Conservation (phyloP, 2,329 filamentous ascomycete species). For the Fusarium buharicum region DNA sequence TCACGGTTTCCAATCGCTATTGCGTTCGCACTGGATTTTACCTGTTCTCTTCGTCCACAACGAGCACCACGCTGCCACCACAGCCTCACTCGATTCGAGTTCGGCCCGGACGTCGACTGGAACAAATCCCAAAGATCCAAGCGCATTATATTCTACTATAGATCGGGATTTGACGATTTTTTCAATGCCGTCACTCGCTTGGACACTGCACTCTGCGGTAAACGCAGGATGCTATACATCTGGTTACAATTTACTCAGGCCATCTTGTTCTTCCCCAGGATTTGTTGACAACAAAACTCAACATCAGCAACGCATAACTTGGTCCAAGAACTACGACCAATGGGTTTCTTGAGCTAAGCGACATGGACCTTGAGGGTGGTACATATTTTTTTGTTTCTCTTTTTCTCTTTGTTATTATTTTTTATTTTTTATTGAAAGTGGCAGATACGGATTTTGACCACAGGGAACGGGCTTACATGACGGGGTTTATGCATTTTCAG, state of each 20-base stretch:
- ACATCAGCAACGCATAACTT: conserved; percentile 2
- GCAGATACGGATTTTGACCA: conserved; percentile 36
- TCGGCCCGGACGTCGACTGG: not conserved
- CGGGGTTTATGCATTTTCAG: conserved; percentile 54
- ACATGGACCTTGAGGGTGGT: conserved; percentile 46
- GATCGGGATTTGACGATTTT: conserved; percentile 16
- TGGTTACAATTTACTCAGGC: conserved; percentile 11
- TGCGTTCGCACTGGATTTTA: conserved; percentile 4
- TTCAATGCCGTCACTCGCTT: conserved; percentile 22
- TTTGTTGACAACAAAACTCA: conserved; percentile 2
- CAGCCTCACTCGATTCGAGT: not conserved
- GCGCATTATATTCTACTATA: conserved; percentile 21
- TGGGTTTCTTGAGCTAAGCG: conserved; percentile 10
- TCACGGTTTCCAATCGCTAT: conserved; percentile 31
- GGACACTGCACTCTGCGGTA: conserved; percentile 30
- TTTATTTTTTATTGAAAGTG: conserved; percentile 41
- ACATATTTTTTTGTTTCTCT: conserved; percentile 44
- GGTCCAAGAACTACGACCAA: not conserved
- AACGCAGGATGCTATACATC: conserved; percentile 16
- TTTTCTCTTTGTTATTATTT: conserved; percentile 34
- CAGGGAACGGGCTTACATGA: conserved; percentile 49
- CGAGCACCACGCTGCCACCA: not conserved
- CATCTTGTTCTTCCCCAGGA: conserved; percentile 19
- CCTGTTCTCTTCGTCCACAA: not conserved
- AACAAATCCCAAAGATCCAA: conserved; percentile 1